A percentile compares a stretch with the other conserved stretches of the same genome.
Conservation (phyloP, 306 rosid genomes). For the Begonia peltatifolia region DNA sequence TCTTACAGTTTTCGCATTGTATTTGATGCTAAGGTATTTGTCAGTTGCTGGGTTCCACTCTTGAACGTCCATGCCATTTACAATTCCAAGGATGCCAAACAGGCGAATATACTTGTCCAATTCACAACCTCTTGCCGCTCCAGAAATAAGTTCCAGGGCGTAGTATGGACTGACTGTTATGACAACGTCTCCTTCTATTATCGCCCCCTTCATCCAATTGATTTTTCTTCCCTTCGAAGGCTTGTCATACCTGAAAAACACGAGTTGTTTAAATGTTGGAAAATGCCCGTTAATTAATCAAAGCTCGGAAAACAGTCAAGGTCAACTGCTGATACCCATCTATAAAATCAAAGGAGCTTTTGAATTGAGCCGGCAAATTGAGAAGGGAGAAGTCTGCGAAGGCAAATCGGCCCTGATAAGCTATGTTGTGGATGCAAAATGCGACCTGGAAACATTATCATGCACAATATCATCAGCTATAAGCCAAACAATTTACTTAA, state of each 20-base stretch:
- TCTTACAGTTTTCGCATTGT: constrained; percentile 46
- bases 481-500: background rate
- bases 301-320: constrained; percentile 2
- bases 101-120: constrained; percentile 44
- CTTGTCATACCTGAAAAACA: constrained; percentile 34
- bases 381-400: constrained; percentile 39
- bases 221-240: constrained; percentile 62
- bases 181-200: constrained; percentile 39
- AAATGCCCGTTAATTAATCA: background rate
- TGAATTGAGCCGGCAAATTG: constrained; percentile 43
- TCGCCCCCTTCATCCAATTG: constrained; percentile 75
- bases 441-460: constrained; percentile 24
- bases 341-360: constrained; percentile 64
- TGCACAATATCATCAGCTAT: too few relatives aligned
- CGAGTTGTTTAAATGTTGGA: too few relatives aligned
- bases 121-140: constrained; percentile 51
- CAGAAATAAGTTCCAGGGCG: constrained; percentile 50
- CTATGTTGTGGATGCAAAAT: constrained; percentile 76
- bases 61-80: constrained; percentile 87
- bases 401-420: constrained; percentile 73
- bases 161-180: constrained; percentile 74
- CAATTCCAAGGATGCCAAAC: constrained; percentile 34
- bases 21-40: constrained; percentile 36
- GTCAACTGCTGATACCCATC: constrained; percentile 36
- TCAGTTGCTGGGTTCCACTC: constrained; percentile 79